Percentiles rank a stretch among this genome's conserved stretches.
phyloP scores from a whole-genome alignment of 148 eudicot species.

The Heliosperma pusillum region DNA sequence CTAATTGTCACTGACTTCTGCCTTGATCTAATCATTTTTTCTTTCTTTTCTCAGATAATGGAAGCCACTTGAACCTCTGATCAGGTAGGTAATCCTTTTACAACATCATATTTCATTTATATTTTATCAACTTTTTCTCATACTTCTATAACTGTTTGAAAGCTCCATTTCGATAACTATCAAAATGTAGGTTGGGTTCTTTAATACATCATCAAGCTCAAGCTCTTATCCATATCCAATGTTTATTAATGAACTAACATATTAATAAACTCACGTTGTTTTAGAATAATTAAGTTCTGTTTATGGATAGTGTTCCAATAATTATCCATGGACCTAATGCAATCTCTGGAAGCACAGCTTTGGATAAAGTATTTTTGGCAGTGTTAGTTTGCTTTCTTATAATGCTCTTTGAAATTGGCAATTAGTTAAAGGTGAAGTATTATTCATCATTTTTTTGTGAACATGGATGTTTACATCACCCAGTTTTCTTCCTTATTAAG shows the following conservation, averaged over 20 bases:
- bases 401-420: slow-evolving; percentile 25
- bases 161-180: slow-evolving; percentile 2
- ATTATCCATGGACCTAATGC: slow-evolving; percentile 19
- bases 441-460: slow-evolving; percentile 16
- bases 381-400: slow-evolving; percentile 24
- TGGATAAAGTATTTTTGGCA: slow-evolving; percentile 21
- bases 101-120: background rate
- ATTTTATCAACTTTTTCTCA: background rate
- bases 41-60: background rate
- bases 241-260: slow-evolving; percentile 7
- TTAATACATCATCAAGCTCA: slow-evolving; percentile 11
- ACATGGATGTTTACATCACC: slow-evolving; percentile 23
- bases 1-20: background rate
- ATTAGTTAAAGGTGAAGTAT: slow-evolving; percentile 15
- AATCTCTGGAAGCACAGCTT: slow-evolving; percentile 19
- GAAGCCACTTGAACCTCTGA: slow-evolving; percentile 13
- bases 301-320: slow-evolving; percentile 20
- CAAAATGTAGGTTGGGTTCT: slow-evolving; percentile 2
- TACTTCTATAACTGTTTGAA: background rate
- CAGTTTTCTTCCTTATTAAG: slow-evolving; percentile 22
- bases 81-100: background rate
- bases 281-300: background rate
- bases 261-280: background rate
- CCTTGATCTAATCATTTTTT: background rate
- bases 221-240: slow-evolving; percentile 18